Evolutionary conservation across 1,284 basidiomycete species (phyloP), one percentile per base, ranked within the genome.

Genomic region (Tilletia setariae): DNA sequence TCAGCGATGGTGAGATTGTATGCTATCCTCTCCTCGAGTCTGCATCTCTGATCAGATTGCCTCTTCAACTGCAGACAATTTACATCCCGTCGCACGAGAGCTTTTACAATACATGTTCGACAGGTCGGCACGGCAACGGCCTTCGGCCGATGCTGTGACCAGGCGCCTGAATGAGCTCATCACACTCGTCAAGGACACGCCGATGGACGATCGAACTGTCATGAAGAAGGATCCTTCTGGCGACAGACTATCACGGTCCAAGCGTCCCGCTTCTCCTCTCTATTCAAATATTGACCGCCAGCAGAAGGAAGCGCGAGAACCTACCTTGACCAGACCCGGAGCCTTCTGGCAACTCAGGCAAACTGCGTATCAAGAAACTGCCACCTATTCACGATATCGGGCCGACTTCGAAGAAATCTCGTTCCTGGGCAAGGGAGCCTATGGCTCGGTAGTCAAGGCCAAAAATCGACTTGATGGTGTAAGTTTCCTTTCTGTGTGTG

Each of bases 391-490:
- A 30, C 76, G 82, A 9, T 83, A 82, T 65, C 66, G 77, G 19
- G 77, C 73, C 25, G 82, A 82, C 71, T 83, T 83, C 63, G 78
- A 80, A 53, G 80, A 82, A 67, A 75, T 83, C 42, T 78, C 79
- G 53, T 80, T 82, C 63, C 73, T 83, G 7, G 94, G 94, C 1
- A 91, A 90, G 80, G 94, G 94, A 0, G 93, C 91, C 0, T 98
- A 94, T 81, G 93, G 94, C 0, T 91, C 91, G 25, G 94, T 97
- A 0, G 92, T 96, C 56, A 97, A 97, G 82, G 94, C 93, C 0
- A 86, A 90, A 66, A 94, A 97, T 80, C 91, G 89, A 83, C 82
- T 86, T 1, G 86, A 87, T 69, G 85, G 83, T 4, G 64, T 66
- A 49, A 56, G 65, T 66, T 42, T 23, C 25, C 16, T 63, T 35